Percentiles rank a stretch among this genome's conserved stretches.
phyloP scores from a whole-genome alignment of 2,329 filamentous ascomycete genomes.

The Venturia nashicola region DNA sequence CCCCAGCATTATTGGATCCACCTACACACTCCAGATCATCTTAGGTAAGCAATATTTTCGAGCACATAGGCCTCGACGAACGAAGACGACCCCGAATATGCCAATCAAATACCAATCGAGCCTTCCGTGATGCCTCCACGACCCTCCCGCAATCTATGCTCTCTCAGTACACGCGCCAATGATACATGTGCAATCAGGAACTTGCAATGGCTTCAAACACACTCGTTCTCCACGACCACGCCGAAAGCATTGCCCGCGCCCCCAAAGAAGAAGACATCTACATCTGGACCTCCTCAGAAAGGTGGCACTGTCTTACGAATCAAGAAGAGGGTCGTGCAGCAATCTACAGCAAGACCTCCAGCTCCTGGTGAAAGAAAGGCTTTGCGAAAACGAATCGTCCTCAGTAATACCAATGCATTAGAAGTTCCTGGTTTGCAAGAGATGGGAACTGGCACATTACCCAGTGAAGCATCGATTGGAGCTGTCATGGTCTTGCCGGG shows the following conservation, averaged over 20 bases:
- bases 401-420: constrained; percentile 89
- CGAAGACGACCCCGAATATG: background rate
- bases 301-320: constrained; percentile 2
- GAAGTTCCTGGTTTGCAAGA: constrained; percentile 43
- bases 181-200: background rate
- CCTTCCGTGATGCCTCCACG: background rate
- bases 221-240: background rate
- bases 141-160: background rate
- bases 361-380: constrained; percentile 73
- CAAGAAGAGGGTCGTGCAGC: constrained; percentile 1
- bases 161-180: background rate
- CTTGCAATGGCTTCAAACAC: background rate
- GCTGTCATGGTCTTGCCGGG: constrained; percentile 59
- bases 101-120: background rate
- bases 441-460: background rate
- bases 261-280: constrained; percentile 6
- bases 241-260: background rate
- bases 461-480: constrained; percentile 6
- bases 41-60: background rate
- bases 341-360: constrained; percentile 41
- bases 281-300: background rate
- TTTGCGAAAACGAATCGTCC: constrained; percentile 73
- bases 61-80: background rate
- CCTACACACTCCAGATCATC: too few species aligned
- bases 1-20: too few species aligned